A percentile compares a stretch with the other conserved stretches of the same genome.
Evolutionary conservation across 2,329 filamentous ascomycete genomes (phyloP).

Genomic region (Orbilia javanica): DNA sequence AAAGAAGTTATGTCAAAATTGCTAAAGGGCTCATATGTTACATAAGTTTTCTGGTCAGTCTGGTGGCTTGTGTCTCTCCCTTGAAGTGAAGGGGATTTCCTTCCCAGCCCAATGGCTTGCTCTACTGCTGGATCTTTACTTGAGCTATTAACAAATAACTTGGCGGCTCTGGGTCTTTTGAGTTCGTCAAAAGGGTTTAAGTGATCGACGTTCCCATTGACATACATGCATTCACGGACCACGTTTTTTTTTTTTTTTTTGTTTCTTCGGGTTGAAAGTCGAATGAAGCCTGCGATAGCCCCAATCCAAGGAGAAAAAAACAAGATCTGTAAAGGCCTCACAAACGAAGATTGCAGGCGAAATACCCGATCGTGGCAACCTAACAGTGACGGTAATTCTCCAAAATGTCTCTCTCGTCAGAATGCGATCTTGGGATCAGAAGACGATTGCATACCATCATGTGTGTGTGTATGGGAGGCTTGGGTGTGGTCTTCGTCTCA

Average conservation of each 20-base stretch:
- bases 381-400: constrained; percentile 1
- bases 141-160: constrained; percentile 26
- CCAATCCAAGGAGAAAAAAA: constrained; percentile 23
- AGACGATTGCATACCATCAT: not conserved
- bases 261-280: constrained; percentile 40
- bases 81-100: constrained; percentile 47
- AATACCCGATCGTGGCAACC: constrained; percentile 49
- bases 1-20: constrained; percentile 16
- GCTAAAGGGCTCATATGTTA: constrained; percentile 33
- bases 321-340: constrained; percentile 48
- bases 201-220: constrained; percentile 56
- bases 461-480: too few species aligned
- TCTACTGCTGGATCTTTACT: constrained; percentile 18
- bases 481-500: not conserved
- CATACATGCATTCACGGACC: constrained; percentile 55
- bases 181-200: constrained; percentile 52
- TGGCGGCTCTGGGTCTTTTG: constrained; percentile 26
- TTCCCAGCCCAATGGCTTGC: constrained; percentile 34
- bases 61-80: constrained; percentile 43
- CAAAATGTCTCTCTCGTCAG: constrained; percentile 8
- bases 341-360: constrained; percentile 54
- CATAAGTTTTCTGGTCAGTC: constrained; percentile 31
- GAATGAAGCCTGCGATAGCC: constrained; percentile 36
- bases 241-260: constrained; percentile 55
- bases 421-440: constrained; percentile 31